phyloP scores from a whole-genome alignment of 2,329 filamentous ascomycete genomes.

The Aulographum hederae region DNA sequence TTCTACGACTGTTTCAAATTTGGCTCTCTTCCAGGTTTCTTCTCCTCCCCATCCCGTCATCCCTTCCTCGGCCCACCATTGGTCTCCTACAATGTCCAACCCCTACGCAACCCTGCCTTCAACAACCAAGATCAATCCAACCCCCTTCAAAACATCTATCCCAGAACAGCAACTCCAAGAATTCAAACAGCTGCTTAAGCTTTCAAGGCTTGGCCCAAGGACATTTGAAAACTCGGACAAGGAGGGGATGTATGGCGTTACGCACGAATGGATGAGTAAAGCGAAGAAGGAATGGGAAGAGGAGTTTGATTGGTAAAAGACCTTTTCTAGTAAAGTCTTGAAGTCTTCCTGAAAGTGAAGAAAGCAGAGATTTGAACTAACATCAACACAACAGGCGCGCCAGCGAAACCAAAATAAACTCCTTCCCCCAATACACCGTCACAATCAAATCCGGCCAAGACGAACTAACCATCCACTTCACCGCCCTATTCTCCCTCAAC shows the following conservation, averaged over 20 bases:
- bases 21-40: too few species aligned
- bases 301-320: constrained; percentile 14
- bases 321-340: neutral
- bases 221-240: constrained; percentile 30
- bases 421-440: constrained; percentile 1
- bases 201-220: constrained; percentile 28
- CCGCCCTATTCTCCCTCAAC: constrained; percentile 34
- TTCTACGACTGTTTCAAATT: too few species aligned
- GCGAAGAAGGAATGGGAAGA: constrained; percentile 18
- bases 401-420: neutral
- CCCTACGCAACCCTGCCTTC: neutral
- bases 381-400: too few species aligned
- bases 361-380: too few species aligned
- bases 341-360: neutral
- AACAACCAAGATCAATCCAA: constrained; percentile 10
- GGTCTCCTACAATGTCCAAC: neutral
- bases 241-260: constrained; percentile 26
- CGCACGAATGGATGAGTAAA: constrained; percentile 25
- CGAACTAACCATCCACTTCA: constrained; percentile 30
- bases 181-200: constrained; percentile 26
- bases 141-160: constrained; percentile 24
- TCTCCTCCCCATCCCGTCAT: too few species aligned
- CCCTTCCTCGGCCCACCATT: too few species aligned
- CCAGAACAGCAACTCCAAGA: constrained; percentile 25
- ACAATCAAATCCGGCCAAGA: neutral